Percentiles rank a stretch among this genome's conserved stretches.
Evolutionary conservation across 2,329 filamentous ascomycete genomes (phyloP).

Genomic region (Chlorencoelia australis): DNA sequence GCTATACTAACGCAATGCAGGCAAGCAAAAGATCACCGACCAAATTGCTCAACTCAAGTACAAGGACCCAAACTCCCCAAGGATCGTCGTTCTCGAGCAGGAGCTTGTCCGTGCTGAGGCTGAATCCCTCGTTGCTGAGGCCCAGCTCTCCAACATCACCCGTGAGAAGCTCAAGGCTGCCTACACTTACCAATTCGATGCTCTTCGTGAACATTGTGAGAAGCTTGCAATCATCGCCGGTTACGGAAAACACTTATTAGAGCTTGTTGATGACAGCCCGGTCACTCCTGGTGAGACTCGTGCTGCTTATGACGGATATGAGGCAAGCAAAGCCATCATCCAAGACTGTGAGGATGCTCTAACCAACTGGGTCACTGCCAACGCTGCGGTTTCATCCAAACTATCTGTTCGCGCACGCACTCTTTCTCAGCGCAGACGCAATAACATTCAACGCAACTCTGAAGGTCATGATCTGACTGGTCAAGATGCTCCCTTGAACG

Average conservation of each 20-base stretch:
- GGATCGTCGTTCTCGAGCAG: conserved; percentile 95
- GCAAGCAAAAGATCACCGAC: conserved; percentile 98
- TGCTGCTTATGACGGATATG: conserved; percentile 92
- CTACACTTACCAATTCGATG: conserved; percentile 97
- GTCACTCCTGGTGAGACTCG: conserved; percentile 96
- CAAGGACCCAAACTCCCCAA: conserved; percentile 97
- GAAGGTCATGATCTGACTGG: conserved; percentile 74
- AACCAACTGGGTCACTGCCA: conserved; percentile 91
- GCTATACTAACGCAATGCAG: conserved; percentile 35
- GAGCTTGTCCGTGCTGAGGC: conserved; percentile 97
- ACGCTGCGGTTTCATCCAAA: conserved; percentile 78
- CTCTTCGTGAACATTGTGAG: conserved; percentile 92
- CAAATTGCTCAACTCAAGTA: conserved; percentile 98
- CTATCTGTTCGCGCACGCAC: conserved; percentile 81
- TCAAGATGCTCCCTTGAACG: conserved; percentile 71
- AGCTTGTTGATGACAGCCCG: conserved; percentile 91
- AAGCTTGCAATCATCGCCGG: conserved; percentile 97
- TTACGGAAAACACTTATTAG: conserved; percentile 95
- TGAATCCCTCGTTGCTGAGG: conserved; percentile 96
- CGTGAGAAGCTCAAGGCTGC: conserved; percentile 98
- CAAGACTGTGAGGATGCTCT: conserved; percentile 97
- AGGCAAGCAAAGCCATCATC: conserved; percentile 97
- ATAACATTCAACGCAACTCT: conserved; percentile 55
- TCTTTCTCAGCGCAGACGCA: conserved; percentile 73
- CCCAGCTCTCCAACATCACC: conserved; percentile 97